Base-by-base conservation (phyloP, 2,329 filamentous ascomycete genomes). In the Nigrograna mackinnonii region DNA sequence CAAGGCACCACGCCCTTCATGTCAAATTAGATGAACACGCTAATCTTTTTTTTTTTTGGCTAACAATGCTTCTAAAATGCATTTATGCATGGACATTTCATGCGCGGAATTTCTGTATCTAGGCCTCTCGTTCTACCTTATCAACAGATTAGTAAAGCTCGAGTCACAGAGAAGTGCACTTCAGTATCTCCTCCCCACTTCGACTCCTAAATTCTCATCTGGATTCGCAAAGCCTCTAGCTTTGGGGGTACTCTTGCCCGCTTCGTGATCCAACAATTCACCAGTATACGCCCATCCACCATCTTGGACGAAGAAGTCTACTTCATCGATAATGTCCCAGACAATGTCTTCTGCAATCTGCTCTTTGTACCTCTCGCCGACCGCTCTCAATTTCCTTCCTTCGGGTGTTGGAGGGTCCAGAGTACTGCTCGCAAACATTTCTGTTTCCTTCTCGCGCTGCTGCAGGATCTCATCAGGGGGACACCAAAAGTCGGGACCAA, bases 301-400 rank as follows among this genome's bases (percentile, higher is more conserved):
- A 50, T 90, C 88, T 62, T 88, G 82, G 67, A 85, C 78, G 85
- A 83, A 95, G 71, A 89, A 94, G 72, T 95, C 91, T 36, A 95
- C 88, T 70, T 99, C 94, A 61, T 99, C 94, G 22, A 97, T 79
- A 39, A 99, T 80, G 67, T 99, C 94, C 66, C 91, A 96, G 21
- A 96, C 80, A 18, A 96, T 78, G 60, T 99, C 94, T 71, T 99
- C 94, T 12, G 87, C 91, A 47, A 99, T 91, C 73, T 97, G 92
- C 64, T 99, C 91, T 45, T 84, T 83, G 68, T 91, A 97, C 22
- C 94, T 82, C 48, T 95, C 88, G 6, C 83, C 80, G 17, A 96
- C 75, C 1, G 88, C 76, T 22, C 82, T 78, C 1, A 85, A 54
- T 26, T 54, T 60, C 11, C 69, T 58, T 7, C 55, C 58, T 37